Base-by-base conservation (phyloP, 352 stramenopile species). In the Pythium aphanidermatum region DNA sequence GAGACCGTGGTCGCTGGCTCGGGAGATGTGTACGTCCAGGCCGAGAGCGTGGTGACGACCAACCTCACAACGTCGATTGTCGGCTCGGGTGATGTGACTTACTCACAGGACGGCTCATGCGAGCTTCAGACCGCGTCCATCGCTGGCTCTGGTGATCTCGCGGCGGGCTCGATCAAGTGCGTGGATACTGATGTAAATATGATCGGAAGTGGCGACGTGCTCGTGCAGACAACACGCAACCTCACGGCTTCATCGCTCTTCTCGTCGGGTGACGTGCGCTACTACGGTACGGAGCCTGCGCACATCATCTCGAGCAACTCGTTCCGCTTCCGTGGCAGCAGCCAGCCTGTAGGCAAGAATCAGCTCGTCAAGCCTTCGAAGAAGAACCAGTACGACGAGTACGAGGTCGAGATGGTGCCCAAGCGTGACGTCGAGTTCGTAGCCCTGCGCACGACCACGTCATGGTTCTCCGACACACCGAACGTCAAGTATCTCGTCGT, bases 281-380 rank as follows among this genome's bases (percentile, higher is more conserved):
- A 79, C 52, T 55, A 74, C 13, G 71, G 71, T 23, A 57, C 31
- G 10, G 48, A 65, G 26, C 68, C 71, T 1, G 51, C 47, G 7
- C 41, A 60, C 2, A 37, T 83, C 28, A 74, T 78, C 51, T 70
- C 69, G 38, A 71, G 69, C 31, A 61, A 64, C 39, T 83, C 65
- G 68, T 77, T 48, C 31, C 80, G 77, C 50, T 83, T 68, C 68
- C 63, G n/a, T n/a, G n/a, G n/a, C n/a, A n/a, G n/a, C n/a, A n/a
- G n/a, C n/a, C n/a, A n/a, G n/a, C n/a, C n/a, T n/a, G n/a, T n/a
- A n/a, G n/a, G n/a, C n/a, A n/a, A n/a, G n/a, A n/a, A n/a, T n/a
- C n/a, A n/a, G 68, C 21, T 65, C 66, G 28, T 80, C 21, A 66
- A 74, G 44, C 58, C 56, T 5, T 58, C 67, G 5, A 43, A 42